phyloP scores from a whole-genome alignment of 495 filamentous ascomycete species.

The Tuber microsphaerosporum region DNA sequence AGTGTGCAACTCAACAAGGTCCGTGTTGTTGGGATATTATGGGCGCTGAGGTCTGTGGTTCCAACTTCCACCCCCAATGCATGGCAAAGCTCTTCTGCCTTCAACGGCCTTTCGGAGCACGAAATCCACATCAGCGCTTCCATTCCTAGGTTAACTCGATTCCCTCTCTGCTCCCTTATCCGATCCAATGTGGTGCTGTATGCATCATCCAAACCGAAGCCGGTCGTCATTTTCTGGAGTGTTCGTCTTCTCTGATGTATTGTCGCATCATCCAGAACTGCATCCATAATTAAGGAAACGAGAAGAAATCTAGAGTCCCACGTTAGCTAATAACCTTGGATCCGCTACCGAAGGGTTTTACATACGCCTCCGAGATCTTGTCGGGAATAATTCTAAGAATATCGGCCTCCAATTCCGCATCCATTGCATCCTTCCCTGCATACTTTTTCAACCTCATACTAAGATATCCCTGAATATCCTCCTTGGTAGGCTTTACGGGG shows the following conservation, averaged over 20 bases:
- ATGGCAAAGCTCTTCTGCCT: background rate
- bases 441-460: background rate
- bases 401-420: background rate
- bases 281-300: background rate
- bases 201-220: background rate
- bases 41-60: no score
- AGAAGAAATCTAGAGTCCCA: background rate
- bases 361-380: background rate
- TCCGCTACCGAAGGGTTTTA: no score
- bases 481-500: background rate
- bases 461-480: background rate
- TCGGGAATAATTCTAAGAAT: background rate
- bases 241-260: background rate
- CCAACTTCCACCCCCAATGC: background rate
- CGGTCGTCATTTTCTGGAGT: background rate
- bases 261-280: background rate
- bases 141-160: background rate
- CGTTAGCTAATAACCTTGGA: no score
- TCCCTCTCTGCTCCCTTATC: background rate
- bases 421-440: background rate
- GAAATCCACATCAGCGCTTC: background rate
- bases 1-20: background rate
- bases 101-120: background rate
- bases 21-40: background rate
- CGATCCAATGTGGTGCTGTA: background rate